Conservation (phyloP, 2,329 filamentous ascomycete species). For the Lachnellula occidentalis region DNA sequence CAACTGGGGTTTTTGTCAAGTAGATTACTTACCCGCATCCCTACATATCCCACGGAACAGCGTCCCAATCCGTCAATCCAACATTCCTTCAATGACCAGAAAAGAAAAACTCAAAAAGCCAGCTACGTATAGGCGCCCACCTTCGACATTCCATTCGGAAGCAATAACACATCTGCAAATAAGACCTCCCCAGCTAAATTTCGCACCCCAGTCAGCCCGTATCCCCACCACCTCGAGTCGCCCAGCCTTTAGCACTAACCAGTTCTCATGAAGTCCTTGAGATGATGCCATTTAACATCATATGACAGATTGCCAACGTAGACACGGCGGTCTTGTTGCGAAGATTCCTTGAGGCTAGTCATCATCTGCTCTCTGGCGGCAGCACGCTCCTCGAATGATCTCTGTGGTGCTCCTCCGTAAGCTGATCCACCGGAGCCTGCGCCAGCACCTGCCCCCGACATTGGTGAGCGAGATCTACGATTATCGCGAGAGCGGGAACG, state of each 20-base stretch:
- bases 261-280: constrained; percentile 99
- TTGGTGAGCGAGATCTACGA: constrained; percentile 79
- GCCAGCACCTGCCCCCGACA: constrained; percentile 65
- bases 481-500: constrained; percentile 63
- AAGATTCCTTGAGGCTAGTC: constrained; percentile 86
- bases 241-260: constrained; percentile 54
- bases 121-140: constrained; percentile 92
- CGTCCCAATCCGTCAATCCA: constrained; percentile 99
- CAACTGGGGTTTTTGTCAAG: not conserved
- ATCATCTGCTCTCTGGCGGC: constrained; percentile 92
- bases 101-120: constrained; percentile 63
- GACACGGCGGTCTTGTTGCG: constrained; percentile 97
- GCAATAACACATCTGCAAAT: constrained; percentile 97
- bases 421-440: constrained; percentile 62
- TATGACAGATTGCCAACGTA: constrained; percentile 99
- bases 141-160: constrained; percentile 99
- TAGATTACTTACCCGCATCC: constrained; percentile 87
- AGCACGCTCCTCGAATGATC: constrained; percentile 78
- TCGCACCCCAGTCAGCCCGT: constrained; percentile 35
- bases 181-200: constrained; percentile 90
- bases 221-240: constrained; percentile 19
- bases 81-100: constrained; percentile 72
- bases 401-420: constrained; percentile 62
- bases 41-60: constrained; percentile 88
- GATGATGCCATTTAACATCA: constrained; percentile 99